Percentiles rank a stretch among this genome's conserved stretches.
These are phyloP conservation scores for Whalleya microplaca DNA, from an alignment of 2,329 filamentous ascomycete species.

Conservation along the genomic window DNA sequence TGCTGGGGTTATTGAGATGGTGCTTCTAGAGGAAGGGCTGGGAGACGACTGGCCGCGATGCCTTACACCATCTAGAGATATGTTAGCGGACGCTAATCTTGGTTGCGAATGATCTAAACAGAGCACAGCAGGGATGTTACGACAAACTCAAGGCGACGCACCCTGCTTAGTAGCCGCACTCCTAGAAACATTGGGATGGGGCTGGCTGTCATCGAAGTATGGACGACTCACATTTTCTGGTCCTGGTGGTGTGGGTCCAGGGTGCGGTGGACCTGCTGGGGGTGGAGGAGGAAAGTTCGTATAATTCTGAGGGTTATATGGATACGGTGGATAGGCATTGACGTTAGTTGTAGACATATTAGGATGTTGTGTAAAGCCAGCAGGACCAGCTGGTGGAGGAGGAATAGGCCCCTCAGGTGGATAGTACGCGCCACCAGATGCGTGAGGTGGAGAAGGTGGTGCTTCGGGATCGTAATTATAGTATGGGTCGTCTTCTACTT, in stretches of 20 bases:
- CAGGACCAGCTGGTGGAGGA: constrained; percentile 23
- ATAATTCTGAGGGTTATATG: constrained; percentile 37
- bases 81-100: constrained; percentile 13
- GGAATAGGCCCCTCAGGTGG: constrained; percentile 21
- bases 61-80: constrained; percentile 30
- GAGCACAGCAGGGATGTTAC: not conserved
- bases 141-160: constrained; percentile 38
- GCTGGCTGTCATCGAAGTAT: constrained; percentile 30
- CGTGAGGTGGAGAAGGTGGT: constrained; percentile 35
- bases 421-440: constrained; percentile 36
- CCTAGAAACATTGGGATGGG: constrained; percentile 32
- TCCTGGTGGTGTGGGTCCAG: constrained; percentile 27
- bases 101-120: not conserved
- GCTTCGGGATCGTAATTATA: constrained; percentile 30
- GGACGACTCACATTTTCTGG: constrained; percentile 42
- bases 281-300: constrained; percentile 31
- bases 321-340: constrained; percentile 31
- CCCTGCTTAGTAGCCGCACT: constrained; percentile 38
- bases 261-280: constrained; percentile 29
- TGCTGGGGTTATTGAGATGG: constrained; percentile 6
- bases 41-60: constrained; percentile 7
- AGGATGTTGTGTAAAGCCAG: constrained; percentile 34
- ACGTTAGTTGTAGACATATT: constrained; percentile 36
- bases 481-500: constrained; percentile 26
- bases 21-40: constrained; percentile 8